Conservation (phyloP, 345 rosid species). For the Populus pruinosa region DNA sequence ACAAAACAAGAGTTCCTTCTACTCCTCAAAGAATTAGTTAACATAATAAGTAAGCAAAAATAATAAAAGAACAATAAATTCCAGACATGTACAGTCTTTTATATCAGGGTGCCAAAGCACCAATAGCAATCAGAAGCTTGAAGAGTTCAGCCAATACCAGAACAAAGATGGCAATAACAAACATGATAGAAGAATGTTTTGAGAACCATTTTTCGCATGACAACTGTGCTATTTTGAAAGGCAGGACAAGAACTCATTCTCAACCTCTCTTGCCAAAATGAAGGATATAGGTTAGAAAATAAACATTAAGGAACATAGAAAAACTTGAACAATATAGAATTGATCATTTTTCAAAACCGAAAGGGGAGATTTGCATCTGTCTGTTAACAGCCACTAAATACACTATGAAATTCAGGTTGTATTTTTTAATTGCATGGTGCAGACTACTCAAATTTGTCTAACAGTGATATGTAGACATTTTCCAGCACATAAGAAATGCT, state of each 20-base stretch:
- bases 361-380: neutral
- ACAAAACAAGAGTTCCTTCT: neutral
- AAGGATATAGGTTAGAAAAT: neutral
- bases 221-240: neutral
- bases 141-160: neutral
- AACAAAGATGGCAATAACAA: neutral
- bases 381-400: neutral
- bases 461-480: neutral
- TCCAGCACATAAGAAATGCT: neutral
- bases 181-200: neutral
- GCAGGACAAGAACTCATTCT: neutral
- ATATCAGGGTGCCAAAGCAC: neutral
- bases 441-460: neutral
- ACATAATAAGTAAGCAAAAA: neutral
- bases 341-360: neutral
- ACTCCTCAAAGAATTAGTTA: neutral
- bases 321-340: neutral
- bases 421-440: too few species aligned
- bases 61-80: neutral
- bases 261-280: neutral
- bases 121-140: neutral
- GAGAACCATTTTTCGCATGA: neutral
- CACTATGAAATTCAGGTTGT: too few species aligned
- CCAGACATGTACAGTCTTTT: neutral
- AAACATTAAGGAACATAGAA: neutral